Conservation (phyloP, 305 asterid species). For the Fraxinus latifolia region DNA sequence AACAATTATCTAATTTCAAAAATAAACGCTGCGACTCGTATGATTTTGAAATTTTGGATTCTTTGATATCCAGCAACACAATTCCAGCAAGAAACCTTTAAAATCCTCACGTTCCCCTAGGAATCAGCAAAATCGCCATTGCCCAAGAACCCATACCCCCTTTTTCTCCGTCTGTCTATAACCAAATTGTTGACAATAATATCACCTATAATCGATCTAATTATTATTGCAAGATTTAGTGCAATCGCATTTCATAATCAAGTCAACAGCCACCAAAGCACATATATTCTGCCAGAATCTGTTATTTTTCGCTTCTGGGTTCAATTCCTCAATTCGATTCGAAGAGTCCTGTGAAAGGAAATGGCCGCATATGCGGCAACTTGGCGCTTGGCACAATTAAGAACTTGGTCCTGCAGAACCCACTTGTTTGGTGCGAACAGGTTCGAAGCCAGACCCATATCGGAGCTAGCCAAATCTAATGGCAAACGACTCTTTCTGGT, state of each 20-base stretch:
- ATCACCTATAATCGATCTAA: not conserved
- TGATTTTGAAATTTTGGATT: not conserved
- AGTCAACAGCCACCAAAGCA: not conserved
- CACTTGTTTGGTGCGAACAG: constrained; percentile 24
- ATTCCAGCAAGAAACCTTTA: not conserved
- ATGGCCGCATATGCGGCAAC: constrained; percentile 60
- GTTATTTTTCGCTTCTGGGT: not conserved
- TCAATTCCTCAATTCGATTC: not conserved
- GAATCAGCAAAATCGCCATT: constrained; percentile 20
- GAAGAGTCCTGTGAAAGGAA: not conserved
- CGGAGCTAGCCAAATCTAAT: constrained; percentile 48
- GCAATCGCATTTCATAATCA: not conserved
- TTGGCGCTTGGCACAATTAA: constrained; percentile 39
- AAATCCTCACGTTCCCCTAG: constrained; percentile 29
- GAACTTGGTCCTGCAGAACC: constrained; percentile 27
- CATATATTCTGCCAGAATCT: not conserved
- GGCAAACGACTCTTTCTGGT: constrained; percentile 52
- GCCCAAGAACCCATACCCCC: not conserved
- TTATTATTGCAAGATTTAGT: constrained; percentile 1
- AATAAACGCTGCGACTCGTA: constrained; percentile 1
- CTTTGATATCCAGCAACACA: not conserved
- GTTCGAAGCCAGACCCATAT: constrained; percentile 33
- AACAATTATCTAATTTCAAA: not conserved
- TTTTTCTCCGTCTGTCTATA: constrained; percentile 1
- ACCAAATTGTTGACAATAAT: not conserved